Evolutionary conservation across 2,329 filamentous ascomycete species (phyloP), one percentile per base, ranked within the genome.

Genomic region (Biscogniauxia sp.): DNA sequence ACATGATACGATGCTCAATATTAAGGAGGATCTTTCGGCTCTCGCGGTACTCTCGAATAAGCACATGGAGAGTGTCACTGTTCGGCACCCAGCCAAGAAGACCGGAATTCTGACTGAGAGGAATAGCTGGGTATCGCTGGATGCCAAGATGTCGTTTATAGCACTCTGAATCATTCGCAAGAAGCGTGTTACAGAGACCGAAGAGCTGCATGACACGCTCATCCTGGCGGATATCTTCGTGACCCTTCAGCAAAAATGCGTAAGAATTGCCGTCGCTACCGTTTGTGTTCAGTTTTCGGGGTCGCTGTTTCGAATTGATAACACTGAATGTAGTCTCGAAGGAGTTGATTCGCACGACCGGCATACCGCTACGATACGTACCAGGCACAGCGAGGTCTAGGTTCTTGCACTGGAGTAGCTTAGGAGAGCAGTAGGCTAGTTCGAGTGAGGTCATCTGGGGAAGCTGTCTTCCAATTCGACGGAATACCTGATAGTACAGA

Each of bases 191-290:
- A 79, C 94, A 95, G 15, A 99, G 85, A 50, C 95, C 95, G 73
- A 99, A 99, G 41, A 99, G 85, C 77, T 99, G 95, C 96, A 99
- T 99, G 68, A 99, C 95, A 77, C 96, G 89, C 78, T 99, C 95
- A 72, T 99, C 95, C 77, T 99, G 95, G 61, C 95, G 90, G 66
- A 99, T 97, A 80, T 99, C 95, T 78, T 99, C 95, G 71, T 99
- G 96, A n/a, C 95, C 95, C 81, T 99, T 99, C 70, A 99, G 86
- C 61, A 92, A 78, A 79, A 97, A 98, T 55, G 92, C 89, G 74
- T 97, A 97, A 2, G 87, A 85, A 63, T 85, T 86, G 60, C 95
- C 95, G 73, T 99, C 94, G 71, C 92, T 97, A 63, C 94, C 96
- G 71, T 88, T 88, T 70, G 95, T 86, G 61, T 89, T 92, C 69